These are phyloP conservation scores for Amyloporia xantha DNA, from an alignment of 768 basidiomycete species.

Conservation along the genomic window DNA sequence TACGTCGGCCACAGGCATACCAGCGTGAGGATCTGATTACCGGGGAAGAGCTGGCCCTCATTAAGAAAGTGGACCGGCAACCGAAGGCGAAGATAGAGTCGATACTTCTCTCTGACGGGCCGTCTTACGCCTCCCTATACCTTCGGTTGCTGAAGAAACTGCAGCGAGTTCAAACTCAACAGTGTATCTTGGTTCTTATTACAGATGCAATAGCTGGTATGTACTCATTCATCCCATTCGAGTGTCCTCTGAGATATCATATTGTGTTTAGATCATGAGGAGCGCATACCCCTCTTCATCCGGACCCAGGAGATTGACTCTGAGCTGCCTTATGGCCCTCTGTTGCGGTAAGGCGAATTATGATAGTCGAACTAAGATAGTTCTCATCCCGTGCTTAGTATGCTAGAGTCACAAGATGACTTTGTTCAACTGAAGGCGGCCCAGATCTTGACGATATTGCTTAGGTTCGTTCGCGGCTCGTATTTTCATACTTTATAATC, in stretches of 20 bases:
- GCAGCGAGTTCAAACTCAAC: conserved; percentile 80
- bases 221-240: too few species aligned
- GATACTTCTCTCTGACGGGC: conserved; percentile 75
- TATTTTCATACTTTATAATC: background rate
- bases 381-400: conserved; percentile 33
- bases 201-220: conserved; percentile 81
- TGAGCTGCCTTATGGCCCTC: conserved; percentile 72
- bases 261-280: conserved; percentile 64
- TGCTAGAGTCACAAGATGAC: conserved; percentile 83
- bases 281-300: conserved; percentile 73
- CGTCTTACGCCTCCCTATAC: conserved; percentile 81
- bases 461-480: conserved; percentile 47
- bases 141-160: conserved; percentile 84
- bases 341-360: conserved; percentile 51
- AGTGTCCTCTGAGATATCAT: background rate
- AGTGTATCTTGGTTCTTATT: conserved; percentile 79
- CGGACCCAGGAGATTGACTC: conserved; percentile 56
- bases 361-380: background rate
- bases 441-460: conserved; percentile 81
- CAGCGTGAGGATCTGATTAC: conserved; percentile 90
- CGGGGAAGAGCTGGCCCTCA: conserved; percentile 74
- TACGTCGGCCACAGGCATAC: conserved; percentile 60
- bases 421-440: conserved; percentile 90
- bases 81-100: conserved; percentile 68
- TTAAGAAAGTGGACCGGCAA: conserved; percentile 89